Conservation (phyloP, 768 basidiomycete genomes). For the Tulasnella sp. region DNA sequence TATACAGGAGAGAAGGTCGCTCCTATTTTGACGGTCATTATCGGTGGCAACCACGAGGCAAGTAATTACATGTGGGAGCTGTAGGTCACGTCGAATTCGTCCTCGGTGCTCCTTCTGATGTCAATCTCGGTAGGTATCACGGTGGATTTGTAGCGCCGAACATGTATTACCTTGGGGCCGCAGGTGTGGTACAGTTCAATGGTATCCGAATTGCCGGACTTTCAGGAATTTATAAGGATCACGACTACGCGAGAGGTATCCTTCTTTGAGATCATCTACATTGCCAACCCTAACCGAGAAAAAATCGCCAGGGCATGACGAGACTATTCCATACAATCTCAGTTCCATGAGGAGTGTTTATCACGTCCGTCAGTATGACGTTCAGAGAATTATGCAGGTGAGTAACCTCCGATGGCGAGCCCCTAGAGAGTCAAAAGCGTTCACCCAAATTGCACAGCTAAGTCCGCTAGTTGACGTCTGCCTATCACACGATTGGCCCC, state of each 20-base stretch:
- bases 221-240: slow-evolving; percentile 83
- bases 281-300: neutral
- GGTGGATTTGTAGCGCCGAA: slow-evolving; percentile 98
- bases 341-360: slow-evolving; percentile 77
- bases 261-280: neutral
- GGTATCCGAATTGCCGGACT: slow-evolving; percentile 85
- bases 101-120: neutral
- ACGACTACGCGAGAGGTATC: slow-evolving; percentile 65
- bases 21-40: slow-evolving; percentile 84
- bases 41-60: slow-evolving; percentile 97
- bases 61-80: slow-evolving; percentile 96
- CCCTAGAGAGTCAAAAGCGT: neutral
- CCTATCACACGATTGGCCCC: slow-evolving; percentile 97
- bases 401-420: slow-evolving; percentile 20
- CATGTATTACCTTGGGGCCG: slow-evolving; percentile 92
- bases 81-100: slow-evolving; percentile 47
- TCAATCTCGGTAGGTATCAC: slow-evolving; percentile 60
- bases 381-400: slow-evolving; percentile 65
- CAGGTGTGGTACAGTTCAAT: slow-evolving; percentile 83
- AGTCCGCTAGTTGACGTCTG: slow-evolving; percentile 62
- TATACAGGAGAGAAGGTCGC: slow-evolving; percentile 80
- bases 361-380: slow-evolving; percentile 82
- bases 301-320: slow-evolving; percentile 56
- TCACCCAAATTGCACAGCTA: slow-evolving; percentile 42
- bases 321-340: slow-evolving; percentile 75